Evolutionary conservation across 2,329 filamentous ascomycete species (phyloP).

Genomic region (Trichophyton simii): DNA sequence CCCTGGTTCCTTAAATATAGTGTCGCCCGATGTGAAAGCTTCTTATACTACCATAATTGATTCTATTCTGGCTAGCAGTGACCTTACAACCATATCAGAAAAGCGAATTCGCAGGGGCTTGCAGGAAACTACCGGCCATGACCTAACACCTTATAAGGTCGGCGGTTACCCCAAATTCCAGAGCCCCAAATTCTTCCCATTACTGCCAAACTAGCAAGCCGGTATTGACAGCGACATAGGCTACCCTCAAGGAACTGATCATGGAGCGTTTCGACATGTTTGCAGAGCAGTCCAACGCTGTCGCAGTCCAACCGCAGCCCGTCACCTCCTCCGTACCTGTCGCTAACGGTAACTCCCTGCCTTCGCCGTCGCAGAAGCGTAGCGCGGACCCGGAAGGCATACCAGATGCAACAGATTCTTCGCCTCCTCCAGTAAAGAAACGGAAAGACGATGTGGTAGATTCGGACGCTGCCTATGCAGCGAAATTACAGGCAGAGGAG

Average conservation of each 20-base stretch:
- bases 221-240: slow-evolving; percentile 31
- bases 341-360: slow-evolving; percentile 30
- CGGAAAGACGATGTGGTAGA: slow-evolving; percentile 52
- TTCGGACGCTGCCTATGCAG: slow-evolving; percentile 76
- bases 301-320: slow-evolving; percentile 12
- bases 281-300: slow-evolving; percentile 31
- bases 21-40: slow-evolving; percentile 38
- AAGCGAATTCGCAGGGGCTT: slow-evolving; percentile 54
- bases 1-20: slow-evolving; percentile 20
- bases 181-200: slow-evolving; percentile 8
- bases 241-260: slow-evolving; percentile 58
- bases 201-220: background rate
- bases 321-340: slow-evolving; percentile 14
- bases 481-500: slow-evolving; percentile 82
- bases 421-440: slow-evolving; percentile 51
- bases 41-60: slow-evolving; percentile 50
- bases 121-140: slow-evolving; percentile 47
- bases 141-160: slow-evolving; percentile 52
- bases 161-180: slow-evolving; percentile 10
- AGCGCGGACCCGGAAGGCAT: slow-evolving; percentile 30
- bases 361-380: slow-evolving; percentile 29
- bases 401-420: slow-evolving; percentile 27
- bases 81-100: slow-evolving; percentile 52
- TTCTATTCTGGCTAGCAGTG: slow-evolving; percentile 46
- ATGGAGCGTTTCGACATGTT: slow-evolving; percentile 62